Conservation (phyloP, 2,329 filamentous ascomycete species). For the Venturiaceae sp. region DNA sequence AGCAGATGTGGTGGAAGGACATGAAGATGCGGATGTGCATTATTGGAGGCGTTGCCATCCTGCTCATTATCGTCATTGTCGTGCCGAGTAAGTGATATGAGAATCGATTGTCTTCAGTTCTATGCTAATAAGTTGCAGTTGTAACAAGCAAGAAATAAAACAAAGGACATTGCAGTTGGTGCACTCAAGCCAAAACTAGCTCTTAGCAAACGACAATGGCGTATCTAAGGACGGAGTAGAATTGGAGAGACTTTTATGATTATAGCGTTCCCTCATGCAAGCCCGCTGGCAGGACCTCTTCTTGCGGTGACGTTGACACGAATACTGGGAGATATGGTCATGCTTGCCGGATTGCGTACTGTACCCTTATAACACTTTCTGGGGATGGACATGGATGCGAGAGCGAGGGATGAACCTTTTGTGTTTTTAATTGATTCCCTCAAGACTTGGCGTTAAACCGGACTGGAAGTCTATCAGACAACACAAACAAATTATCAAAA, state of each 20-base stretch:
- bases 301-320: conserved; percentile 1
- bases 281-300: neutral
- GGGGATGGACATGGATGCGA: neutral
- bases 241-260: neutral
- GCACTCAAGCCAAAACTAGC: neutral
- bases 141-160: conserved; percentile 5
- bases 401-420: neutral
- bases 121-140: conserved; percentile 50
- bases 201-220: neutral
- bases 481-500: neutral
- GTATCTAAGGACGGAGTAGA: neutral
- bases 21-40: conserved; percentile 99
- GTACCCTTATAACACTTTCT: neutral
- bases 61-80: conserved; percentile 90
- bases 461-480: too few species aligned
- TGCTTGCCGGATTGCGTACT: neutral
- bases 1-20: conserved; percentile 99
- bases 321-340: neutral
- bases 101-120: conserved; percentile 57
- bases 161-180: neutral
- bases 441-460: neutral
- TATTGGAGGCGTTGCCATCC: conserved; percentile 79
- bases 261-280: neutral
- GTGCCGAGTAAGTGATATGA: conserved; percentile 61
- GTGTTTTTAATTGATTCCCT: conserved; percentile 2